Percentiles rank a stretch among this genome's conserved stretches.
Evolutionary conservation across 148 eudicot species (phyloP).

Genomic region (Dianthus caryophyllus): DNA sequence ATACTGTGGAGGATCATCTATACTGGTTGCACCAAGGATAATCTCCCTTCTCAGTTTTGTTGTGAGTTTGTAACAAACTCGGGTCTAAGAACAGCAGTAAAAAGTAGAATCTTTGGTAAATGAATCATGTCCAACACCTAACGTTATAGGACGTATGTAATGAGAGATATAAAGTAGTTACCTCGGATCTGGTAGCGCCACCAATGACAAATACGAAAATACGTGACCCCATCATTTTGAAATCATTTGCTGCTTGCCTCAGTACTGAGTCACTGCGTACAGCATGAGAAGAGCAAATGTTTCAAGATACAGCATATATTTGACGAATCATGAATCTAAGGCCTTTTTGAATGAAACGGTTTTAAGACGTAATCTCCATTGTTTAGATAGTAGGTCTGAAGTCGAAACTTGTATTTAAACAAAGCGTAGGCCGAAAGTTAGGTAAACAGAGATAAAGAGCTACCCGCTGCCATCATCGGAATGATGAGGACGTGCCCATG

Average conservation of each 20-base stretch:
- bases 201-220: constrained; percentile 83
- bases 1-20: constrained; percentile 84
- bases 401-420: too few relatives aligned
- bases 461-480: constrained; percentile 95
- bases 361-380: too few relatives aligned
- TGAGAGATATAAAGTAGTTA: constrained; percentile 20
- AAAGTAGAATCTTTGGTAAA: constrained; percentile 11
- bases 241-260: constrained; percentile 50
- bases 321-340: too few relatives aligned
- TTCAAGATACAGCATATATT: not conserved
- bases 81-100: constrained; percentile 47
- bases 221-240: constrained; percentile 86
- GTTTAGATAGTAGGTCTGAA: too few relatives aligned
- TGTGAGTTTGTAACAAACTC: constrained; percentile 94
- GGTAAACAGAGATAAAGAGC: not conserved
- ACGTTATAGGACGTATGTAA: not conserved
- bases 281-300: constrained; percentile 4
- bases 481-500: constrained; percentile 68
- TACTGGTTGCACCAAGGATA: constrained; percentile 77
- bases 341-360: too few relatives aligned
- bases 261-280: constrained; percentile 65
- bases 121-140: not conserved
- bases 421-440: not conserved
- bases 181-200: constrained; percentile 98
- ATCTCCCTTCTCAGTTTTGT: constrained; percentile 82